These are phyloP conservation scores for Coniferiporia weirii DNA, from an alignment of 1,284 basidiomycete species.

Conservation along the genomic window DNA sequence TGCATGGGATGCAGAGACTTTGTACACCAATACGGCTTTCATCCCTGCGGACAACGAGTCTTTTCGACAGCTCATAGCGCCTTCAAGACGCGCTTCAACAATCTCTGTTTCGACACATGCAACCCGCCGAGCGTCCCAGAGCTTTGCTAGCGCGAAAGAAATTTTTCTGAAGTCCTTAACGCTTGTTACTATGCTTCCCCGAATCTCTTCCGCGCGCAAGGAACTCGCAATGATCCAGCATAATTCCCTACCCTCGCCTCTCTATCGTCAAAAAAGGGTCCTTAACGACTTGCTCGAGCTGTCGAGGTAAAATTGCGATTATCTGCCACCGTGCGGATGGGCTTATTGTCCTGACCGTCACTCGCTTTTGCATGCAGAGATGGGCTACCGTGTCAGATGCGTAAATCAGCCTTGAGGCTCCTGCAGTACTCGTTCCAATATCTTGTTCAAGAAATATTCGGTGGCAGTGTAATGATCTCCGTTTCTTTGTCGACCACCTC, in stretches of 20 bases:
- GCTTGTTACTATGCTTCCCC: constrained; percentile 7
- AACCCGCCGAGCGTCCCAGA: neutral
- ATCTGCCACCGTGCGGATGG: neutral
- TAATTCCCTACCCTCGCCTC: constrained; percentile 1
- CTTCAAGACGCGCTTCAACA: neutral
- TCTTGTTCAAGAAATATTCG: constrained; percentile 13
- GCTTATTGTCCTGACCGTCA: neutral
- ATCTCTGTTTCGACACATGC: neutral
- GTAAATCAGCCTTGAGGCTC: constrained; percentile 8
- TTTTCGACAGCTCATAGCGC: neutral
- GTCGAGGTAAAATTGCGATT: neutral
- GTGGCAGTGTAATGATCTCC: neutral
- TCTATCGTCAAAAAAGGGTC: constrained; percentile 5
- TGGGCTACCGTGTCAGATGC: constrained; percentile 12
- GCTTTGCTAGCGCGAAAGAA: neutral
- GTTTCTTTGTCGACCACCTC: neutral
- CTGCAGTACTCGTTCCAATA: constrained; percentile 7
- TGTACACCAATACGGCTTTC: neutral
- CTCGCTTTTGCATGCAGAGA: constrained; percentile 1
- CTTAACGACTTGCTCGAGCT: constrained; percentile 13
- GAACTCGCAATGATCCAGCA: constrained; percentile 3
- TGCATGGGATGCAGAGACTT: neutral
- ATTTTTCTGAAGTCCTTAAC: constrained; percentile 7
- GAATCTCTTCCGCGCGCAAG: constrained; percentile 12
- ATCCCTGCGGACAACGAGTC: neutral